Evolutionary conservation across 371 early-diverging fungal species (phyloP), one percentile per base, ranked within the genome.

Genomic region (Haplosporangium sp.): DNA sequence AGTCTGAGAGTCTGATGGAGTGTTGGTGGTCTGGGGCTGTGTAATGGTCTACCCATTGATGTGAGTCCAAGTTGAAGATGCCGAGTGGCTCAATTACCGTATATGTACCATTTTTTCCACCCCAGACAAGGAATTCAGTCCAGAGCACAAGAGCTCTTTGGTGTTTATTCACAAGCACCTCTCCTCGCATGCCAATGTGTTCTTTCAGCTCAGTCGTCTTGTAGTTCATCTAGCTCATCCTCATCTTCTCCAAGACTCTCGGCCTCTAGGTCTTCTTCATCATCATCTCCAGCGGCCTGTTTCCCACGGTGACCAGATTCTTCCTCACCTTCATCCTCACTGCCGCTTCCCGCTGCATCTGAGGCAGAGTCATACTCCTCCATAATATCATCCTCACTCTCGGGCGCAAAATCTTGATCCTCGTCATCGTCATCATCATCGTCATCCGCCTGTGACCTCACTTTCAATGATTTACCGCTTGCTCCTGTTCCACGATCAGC

Each of bases 351-450:
- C 43, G 38, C 48, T 18, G 47, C 70, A 14, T 60, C 67, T 0
- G 72, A 67, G n/a, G 59, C 55, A 37, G 71, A 70, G 37, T 77
- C 79, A 53, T 68, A 77, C 51, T 77, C 79, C 48, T 77, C 79
- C 68, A 72, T 72, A 48, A 72, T 36, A 3, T 77, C 73, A 54
- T 77, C 79, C 3, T 77, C 79, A 45, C 79, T 77, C 46, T 67
- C 73, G 0, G 79, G 79, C 16, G 79, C 79, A 67, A 77, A 77
- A 55, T 77, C 79, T 11, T 68, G 51, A 60, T 77, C 79, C 8
- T 77, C 79, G 9, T 77, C 79, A 45, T 77, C 79, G 47, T 77
- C 79, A 47, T 67, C 67, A 42, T 71, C 72, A 10, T 71, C 77
- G 3, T 55, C 77, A 2, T 55, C 57, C 14, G 47, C 55, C 38